Evolutionary conservation across 495 filamentous ascomycete genomes (phyloP).

Genomic region (Astrothelium macrocarpum): DNA sequence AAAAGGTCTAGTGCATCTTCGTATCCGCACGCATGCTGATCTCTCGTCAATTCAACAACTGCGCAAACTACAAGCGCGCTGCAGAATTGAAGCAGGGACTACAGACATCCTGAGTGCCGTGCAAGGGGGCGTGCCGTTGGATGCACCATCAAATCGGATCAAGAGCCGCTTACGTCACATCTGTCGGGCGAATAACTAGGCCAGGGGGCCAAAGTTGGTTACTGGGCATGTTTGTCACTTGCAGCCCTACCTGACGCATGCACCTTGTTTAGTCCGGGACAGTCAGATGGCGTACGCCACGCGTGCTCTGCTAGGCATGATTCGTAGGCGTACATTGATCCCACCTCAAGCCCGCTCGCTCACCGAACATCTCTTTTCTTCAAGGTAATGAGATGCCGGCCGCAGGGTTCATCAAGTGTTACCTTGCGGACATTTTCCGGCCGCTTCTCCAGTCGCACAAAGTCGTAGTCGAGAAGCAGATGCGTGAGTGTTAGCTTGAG

Average conservation of each 20-base stretch:
- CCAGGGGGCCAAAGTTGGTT: neutral
- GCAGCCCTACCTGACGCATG: neutral
- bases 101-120: neutral
- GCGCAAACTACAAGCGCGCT: neutral
- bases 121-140: neutral
- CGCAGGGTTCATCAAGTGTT: neutral
- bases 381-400: neutral
- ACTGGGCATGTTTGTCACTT: neutral
- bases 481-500: conserved; percentile 36
- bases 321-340: neutral
- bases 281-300: neutral
- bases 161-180: neutral
- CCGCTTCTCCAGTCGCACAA: conserved; percentile 12
- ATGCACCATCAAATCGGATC: neutral
- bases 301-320: neutral
- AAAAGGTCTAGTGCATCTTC: neutral
- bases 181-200: neutral
- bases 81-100: neutral
- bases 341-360: neutral
- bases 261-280: neutral
- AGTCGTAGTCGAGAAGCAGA: conserved; percentile 34
- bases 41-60: neutral
- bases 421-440: conserved; percentile 22
- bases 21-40: neutral
- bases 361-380: neutral